Evolutionary conservation across 495 filamentous ascomycete genomes (phyloP).

Genomic region (Annulohypoxylon stygium): DNA sequence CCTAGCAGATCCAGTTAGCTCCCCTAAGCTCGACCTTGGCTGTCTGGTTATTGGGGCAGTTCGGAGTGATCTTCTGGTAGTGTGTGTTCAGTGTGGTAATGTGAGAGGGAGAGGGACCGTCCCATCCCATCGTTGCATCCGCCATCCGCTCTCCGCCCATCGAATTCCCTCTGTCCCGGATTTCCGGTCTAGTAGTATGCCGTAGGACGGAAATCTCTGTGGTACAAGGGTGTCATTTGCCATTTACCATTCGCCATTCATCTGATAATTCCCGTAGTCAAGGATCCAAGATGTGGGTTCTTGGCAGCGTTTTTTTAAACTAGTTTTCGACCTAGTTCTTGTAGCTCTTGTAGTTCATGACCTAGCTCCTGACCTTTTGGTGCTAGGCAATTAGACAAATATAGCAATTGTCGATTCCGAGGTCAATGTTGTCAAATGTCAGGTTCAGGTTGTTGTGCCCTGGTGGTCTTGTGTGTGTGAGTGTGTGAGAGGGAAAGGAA

Average conservation of each 20-base stretch:
- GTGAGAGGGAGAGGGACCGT: constrained; percentile 27
- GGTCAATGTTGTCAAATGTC: background rate
- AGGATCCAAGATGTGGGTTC: constrained; percentile 31
- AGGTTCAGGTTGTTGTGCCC: no score
- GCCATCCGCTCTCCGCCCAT: constrained; percentile 39
- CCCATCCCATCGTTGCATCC: constrained; percentile 45
- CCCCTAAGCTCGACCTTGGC: background rate
- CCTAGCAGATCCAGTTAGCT: constrained; percentile 1
- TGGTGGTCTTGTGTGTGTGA: background rate
- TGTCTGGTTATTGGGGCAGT: constrained; percentile 1
- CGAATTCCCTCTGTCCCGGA: constrained; percentile 38
- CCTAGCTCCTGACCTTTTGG: background rate
- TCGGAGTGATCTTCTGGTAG: constrained; percentile 42
- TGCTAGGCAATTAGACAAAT: background rate
- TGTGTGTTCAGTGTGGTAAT: constrained; percentile 18
- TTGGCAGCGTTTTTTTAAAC: constrained; percentile 26
- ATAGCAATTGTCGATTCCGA: background rate
- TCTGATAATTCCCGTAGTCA: constrained; percentile 35
- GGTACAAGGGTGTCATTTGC: constrained; percentile 32
- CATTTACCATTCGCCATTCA: constrained; percentile 2
- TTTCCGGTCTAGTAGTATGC: constrained; percentile 35
- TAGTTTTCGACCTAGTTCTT: constrained; percentile 13
- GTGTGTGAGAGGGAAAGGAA: background rate
- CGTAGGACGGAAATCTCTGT: constrained; percentile 38
- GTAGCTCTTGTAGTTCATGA: background rate